Conservation (phyloP, 306 rosid species). For the Lotus japonicus region DNA sequence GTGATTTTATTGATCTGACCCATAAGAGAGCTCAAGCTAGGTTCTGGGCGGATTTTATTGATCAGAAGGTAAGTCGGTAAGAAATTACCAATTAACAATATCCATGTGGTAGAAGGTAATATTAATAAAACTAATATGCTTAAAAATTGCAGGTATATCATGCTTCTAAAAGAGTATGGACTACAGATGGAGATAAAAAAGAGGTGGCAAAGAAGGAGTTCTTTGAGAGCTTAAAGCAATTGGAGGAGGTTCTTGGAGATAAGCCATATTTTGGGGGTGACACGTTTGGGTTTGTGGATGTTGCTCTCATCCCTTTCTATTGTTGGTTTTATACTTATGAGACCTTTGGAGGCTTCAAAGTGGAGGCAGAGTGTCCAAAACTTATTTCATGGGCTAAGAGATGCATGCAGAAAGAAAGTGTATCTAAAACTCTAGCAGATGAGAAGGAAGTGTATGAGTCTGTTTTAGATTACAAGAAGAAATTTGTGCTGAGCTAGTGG, state of each 20-base stretch:
- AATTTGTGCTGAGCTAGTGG: no score
- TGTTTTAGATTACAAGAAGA: not conserved
- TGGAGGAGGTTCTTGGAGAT: constrained; percentile 42
- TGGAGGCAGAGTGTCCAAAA: constrained; percentile 31
- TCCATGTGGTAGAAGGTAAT: no score
- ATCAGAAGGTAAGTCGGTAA: constrained; percentile 23
- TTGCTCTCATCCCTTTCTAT: constrained; percentile 31
- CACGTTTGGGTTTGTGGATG: constrained; percentile 37
- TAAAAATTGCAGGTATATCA: constrained; percentile 26
- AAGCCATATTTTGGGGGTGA: constrained; percentile 44
- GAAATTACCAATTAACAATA: not conserved
- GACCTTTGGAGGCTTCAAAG: constrained; percentile 33
- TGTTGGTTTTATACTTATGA: constrained; percentile 38
- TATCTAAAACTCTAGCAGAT: constrained; percentile 32
- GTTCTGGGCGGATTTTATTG: constrained; percentile 34
- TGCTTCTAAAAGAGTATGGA: constrained; percentile 23
- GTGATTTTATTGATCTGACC: no score
- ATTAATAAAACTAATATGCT: not conserved
- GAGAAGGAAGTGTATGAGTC: constrained; percentile 25
- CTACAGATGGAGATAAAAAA: constrained; percentile 32
- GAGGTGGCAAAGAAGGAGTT: constrained; percentile 27
- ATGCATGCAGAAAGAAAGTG: constrained; percentile 36
- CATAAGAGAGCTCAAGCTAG: no score
- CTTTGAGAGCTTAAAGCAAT: constrained; percentile 25
- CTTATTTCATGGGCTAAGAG: constrained; percentile 38